Base-by-base conservation (phyloP, 78 protist species). In the Creolimax fragrantissima region DNA sequence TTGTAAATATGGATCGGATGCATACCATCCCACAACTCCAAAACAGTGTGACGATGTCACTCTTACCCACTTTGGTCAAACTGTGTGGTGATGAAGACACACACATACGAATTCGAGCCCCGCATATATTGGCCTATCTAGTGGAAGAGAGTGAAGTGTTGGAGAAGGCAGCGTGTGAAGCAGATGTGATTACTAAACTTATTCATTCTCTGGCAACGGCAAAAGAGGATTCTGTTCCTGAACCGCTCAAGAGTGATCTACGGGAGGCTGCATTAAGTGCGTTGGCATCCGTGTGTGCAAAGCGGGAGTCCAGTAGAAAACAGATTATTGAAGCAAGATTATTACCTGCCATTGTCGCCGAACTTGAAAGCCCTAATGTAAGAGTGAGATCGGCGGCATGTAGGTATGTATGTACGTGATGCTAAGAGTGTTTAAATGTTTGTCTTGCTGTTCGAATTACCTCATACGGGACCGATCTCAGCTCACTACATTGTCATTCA, bases 321-420 rank as follows among this genome's bases (percentile, higher is more conserved):
- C 94, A 92, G 41, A 93, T 94, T 24, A 84, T 90, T 2, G 95
- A 94, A 36, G 85, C 93, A 32, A 94, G 90, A 67, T 35, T 92
- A 3, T 89, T 94, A 39, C 94, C 94, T 11, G 91, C 81, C n/a
- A 84, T 84, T 6, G 66, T 94, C 42, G 39, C 85, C 11, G n/a
- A 44, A 5, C 35, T 47, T 0, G 89, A 86, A 44, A 89, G 84
- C 4, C 93, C 93, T 0, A 6, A 85, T 5, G 47, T n/a, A 1
- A 36, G 39, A 35, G 93, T 94, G 17, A 43, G 94, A 42, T 93
- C 95, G 5, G 95, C 95, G 2, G 94, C 95, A 4, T 94, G 95
- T 58, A 58, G n/a, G n/a, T n/a, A n/a, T n/a, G n/a, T n/a, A n/a
- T n/a, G n/a, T n/a, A n/a, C n/a, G n/a, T n/a, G n/a, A n/a, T n/a